Base-by-base conservation (phyloP, 2,329 filamentous ascomycete genomes). In the Cordyceps tenuipes region DNA sequence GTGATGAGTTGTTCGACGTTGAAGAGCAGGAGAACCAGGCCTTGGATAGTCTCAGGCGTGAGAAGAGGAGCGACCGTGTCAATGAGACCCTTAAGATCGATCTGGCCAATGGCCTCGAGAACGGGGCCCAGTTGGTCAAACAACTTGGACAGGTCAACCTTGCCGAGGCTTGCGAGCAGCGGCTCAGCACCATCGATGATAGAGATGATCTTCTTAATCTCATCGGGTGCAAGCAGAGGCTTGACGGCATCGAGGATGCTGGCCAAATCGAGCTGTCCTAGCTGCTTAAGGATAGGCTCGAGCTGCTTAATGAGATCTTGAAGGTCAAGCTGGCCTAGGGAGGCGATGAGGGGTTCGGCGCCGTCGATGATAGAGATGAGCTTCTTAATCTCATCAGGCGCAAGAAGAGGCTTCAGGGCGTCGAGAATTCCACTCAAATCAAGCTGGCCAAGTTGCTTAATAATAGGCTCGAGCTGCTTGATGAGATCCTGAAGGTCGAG, bases 401-500 rank as follows among this genome's bases (percentile, higher is more conserved):
- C 62, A 0, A 71, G 46, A 0, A 71, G 53, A 0, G 64, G 63
- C 26, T 66, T 66, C 0, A 62, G 62, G 17, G 67, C 65, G 7
- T 62, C 55, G 12, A 65, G 51, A 15, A 65, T 54, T 9, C 57
- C 54, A 8, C 19, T n/a, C 21, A 65, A 36, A n/a, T 64, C 63
- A 2, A 64, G 47, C 5, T 58, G 41, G 23, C 61, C 46, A 19
- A 63, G 34, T 8, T 56, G 49, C n/a, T 61, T 57, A 12, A 67
- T 44, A 3, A 67, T 48, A 0, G 62, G 64, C 43, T 55, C 61
- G 19, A 66, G 62, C 0, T 63, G 62, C 2, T 70, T 64, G 5
- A 75, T 62, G 1, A 75, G 61, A 3, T 68, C 68, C 47, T 69
- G 63, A 0, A 77, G 64, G 31, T 76, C 70, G 5, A 76, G 66